Base-by-base conservation (phyloP, 1,284 basidiomycete species). In the Cutaneotrichosporon sp. region DNA sequence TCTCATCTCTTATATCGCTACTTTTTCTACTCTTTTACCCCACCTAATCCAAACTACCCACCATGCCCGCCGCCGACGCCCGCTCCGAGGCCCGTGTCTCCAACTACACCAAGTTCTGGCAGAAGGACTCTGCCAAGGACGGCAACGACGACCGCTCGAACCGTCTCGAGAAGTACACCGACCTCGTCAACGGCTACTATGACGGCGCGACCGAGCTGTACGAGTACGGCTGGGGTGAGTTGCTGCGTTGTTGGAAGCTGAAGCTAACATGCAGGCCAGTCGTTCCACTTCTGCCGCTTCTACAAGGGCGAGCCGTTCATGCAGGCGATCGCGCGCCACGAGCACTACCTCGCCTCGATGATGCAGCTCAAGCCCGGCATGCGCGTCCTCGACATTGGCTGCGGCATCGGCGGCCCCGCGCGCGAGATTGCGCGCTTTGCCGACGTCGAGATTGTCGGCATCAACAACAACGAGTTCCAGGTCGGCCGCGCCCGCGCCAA, bases 401-500 rank as follows among this genome's bases (percentile, higher is more conserved):
- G 97, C 77, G 95, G 95, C 78, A 91, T 99, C 59, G 97, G 97
- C 65, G 95, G 97, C 0, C 95, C 95, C 33, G 95, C 95, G 4
- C 87, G 95, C 50, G 92, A 95, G 81, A 99, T 99, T 72, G 91
- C 93, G 3, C 86, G 87, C 58, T 98, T 99, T 83, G 83, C 91
- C 18, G 95, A 95, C 77, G 89, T 86, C 58, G 84, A 88, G 66
- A 88, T 99, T 69, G 84, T 92, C 68, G 95, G 95, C 51, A 71
- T 98, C 69, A 98, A 97, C 84, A 98, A 97, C 86, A 99, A 99
- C 81, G 90, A 90, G 71, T 98, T 92, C 84, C 97, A 99, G 82
- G 83, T 98, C 58, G 85, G 86, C 59, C 87, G 92, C 31, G 95
- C 95, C 4, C 85, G 86, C 68, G 87, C 85, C 78, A 95, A 97